Base-by-base conservation (phyloP, 805 yeast genomes). In the Kluyveromyces siamensis region DNA sequence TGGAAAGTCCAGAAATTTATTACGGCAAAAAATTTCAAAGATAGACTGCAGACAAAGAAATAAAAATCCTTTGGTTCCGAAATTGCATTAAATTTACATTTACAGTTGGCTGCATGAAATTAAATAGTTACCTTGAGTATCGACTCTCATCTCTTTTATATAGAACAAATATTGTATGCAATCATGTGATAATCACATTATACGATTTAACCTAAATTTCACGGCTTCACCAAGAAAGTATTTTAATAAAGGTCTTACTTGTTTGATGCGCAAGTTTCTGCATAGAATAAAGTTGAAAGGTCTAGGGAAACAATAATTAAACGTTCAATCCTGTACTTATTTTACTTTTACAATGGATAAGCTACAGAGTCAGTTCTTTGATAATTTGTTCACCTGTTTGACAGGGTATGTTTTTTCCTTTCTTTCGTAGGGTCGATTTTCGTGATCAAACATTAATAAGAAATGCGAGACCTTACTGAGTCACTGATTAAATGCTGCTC, bases 1-100 rank as follows among this genome's bases (percentile, higher is more conserved):
- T 91, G 97, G 97, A 50, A 59, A 21, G 72, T 69, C 43, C 67
- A 60, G 36, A 66, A 60, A 51, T 61, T 65, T 21, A 55, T 65
- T 10, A 60, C 65, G 0, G 58, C 58, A 37, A 64, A 61, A 30
- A 56, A 51, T 27, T 62, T 58, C 48, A 59, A 57, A 42, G 43
- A 48, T 7, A 30, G 14, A 30, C 35, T 11, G 8, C 35, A 30
- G 7, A 30, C 11, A 30, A 30, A 30, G 35, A 30, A 30, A 30
- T 30, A 30, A 30, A 4, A 30, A 13, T 8, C 11, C 7, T 11
- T 30, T 30, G 4, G 4, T 11, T 30, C 25, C 25, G 6, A 6
- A 6, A 21, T 21, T 21, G 25, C 25, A 21, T 21, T 21, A 21
- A 4, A 21, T 4, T 21, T 21, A 4, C 6, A 21, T 21, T 21